Conservation (phyloP, 768 basidiomycete genomes). For the Fibroporia radiculosa region DNA sequence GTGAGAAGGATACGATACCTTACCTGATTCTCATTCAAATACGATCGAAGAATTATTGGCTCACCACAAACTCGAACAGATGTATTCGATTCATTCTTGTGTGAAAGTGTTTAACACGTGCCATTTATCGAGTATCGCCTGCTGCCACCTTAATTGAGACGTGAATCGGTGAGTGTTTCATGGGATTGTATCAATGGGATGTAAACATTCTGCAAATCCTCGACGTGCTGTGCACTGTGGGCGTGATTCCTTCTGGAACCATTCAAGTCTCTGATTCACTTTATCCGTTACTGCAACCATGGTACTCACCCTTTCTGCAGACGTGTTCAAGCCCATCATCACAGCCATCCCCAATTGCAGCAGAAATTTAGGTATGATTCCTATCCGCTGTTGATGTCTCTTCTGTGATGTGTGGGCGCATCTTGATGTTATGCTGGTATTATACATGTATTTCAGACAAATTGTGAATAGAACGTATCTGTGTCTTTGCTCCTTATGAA, state of each 20-base stretch:
- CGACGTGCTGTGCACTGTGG: conserved; percentile 57
- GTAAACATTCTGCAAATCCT: conserved; percentile 33
- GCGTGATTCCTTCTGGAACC: conserved; percentile 62
- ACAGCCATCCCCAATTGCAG: background rate
- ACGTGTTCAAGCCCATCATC: background rate
- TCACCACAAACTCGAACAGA: too few species aligned
- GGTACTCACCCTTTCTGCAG: background rate
- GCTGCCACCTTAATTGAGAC: too few species aligned
- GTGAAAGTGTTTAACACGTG: too few species aligned
- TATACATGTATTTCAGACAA: too few species aligned
- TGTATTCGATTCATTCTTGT: too few species aligned
- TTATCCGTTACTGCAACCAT: background rate
- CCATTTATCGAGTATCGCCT: too few species aligned
- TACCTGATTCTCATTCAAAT: conserved; percentile 27
- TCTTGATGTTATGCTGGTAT: too few species aligned
- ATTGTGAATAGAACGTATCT: too few species aligned
- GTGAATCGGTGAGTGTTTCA: background rate
- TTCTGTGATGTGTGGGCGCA: too few species aligned
- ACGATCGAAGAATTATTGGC: too few species aligned
- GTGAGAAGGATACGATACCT: conserved; percentile 46
- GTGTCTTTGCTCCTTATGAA: too few species aligned
- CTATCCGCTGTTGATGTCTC: background rate
- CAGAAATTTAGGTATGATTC: background rate
- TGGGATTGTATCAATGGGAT: conserved; percentile 32
- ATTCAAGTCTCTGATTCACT: conserved; percentile 72